phyloP scores from a whole-genome alignment of 169 alveolate species.

The Nephromyces sp. region DNA sequence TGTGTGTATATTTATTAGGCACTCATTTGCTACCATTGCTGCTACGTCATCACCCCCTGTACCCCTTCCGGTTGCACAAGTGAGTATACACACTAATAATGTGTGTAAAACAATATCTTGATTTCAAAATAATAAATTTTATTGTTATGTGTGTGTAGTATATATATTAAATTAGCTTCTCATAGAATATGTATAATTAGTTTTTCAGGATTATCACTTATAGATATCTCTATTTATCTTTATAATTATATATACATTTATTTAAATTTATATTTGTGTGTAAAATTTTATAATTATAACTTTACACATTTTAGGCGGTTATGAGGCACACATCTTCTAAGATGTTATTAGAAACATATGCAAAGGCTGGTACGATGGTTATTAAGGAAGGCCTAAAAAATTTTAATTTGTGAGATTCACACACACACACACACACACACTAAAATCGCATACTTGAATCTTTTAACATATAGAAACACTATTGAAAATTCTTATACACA shows the following conservation, averaged over 20 bases:
- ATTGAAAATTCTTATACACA: too few relatives aligned
- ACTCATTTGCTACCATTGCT: constrained; percentile 54
- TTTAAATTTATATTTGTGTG: background rate
- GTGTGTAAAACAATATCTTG: too few relatives aligned
- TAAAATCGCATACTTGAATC: too few relatives aligned
- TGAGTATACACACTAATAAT: background rate
- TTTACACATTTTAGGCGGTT: constrained; percentile 41
- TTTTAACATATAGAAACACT: too few relatives aligned
- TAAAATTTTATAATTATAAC: background rate
- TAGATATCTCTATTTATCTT: background rate
- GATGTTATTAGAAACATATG: constrained; percentile 53
- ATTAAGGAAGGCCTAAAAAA: constrained; percentile 50
- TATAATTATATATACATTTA: background rate
- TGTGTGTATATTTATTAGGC: constrained; percentile 23
- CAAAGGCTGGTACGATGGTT: constrained; percentile 51
- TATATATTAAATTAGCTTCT: too few relatives aligned
- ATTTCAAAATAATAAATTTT: too few relatives aligned
- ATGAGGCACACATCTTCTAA: constrained; percentile 55
- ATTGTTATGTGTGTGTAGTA: too few relatives aligned
- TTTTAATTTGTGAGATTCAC: constrained; percentile 39
- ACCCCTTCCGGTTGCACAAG: constrained; percentile 60
- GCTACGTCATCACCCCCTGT: constrained; percentile 59
- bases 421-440: too few relatives aligned
- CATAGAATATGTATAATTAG: too few relatives aligned
- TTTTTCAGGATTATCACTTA: background rate